Evolutionary conservation across 164 flowering plant species (phyloP), one percentile per base, ranked within the genome.

Genomic region (Vitis cinerea): DNA sequence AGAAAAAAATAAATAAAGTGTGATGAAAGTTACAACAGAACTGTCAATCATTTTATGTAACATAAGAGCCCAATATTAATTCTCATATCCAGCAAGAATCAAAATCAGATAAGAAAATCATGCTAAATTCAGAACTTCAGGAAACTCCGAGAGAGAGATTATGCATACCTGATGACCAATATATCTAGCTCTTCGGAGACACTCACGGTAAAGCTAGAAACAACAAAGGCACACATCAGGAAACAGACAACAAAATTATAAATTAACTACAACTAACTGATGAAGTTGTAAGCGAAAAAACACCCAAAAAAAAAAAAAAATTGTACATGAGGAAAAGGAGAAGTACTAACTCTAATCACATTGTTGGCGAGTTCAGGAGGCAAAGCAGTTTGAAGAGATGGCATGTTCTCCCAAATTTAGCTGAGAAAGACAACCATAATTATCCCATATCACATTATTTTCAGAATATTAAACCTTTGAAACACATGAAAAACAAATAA

Each of bases 291-390:
- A 14, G 14, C 44, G 11, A 4, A 29, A 58, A 27, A 48, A 44
- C 47, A 54, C 10, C 1, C 0, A 53, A 51, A 17, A 4, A 54
- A 61, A 15, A 66, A 14, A 55, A 66, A 15, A 54, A 14, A 30
- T 3, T 27, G 44, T 3, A 37, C 44, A 37, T 37, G 44, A 31
- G 12, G 19, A 59, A 61, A 55, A 12, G 50, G 50, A 31, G 10
- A 48, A 9, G 29, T 27, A 72, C 84, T 76, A 37, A 91, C 97
- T 66, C 97, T 80, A 50, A 88, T 81, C 15, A 73, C 91, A 77
- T 90, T 93, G 82, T 93, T 80, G 11, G 96, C 97, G 8, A 93
- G 86, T 59, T 93, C 97, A n/a, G 96, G 96, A 57, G 97, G 98
- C 77, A 91, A 78, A 1, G 92, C 86, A 9, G 91, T 88, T 74